These are phyloP conservation scores for Penicillium corylophilum DNA, from an alignment of 2,329 filamentous ascomycete species.

Conservation along the genomic window DNA sequence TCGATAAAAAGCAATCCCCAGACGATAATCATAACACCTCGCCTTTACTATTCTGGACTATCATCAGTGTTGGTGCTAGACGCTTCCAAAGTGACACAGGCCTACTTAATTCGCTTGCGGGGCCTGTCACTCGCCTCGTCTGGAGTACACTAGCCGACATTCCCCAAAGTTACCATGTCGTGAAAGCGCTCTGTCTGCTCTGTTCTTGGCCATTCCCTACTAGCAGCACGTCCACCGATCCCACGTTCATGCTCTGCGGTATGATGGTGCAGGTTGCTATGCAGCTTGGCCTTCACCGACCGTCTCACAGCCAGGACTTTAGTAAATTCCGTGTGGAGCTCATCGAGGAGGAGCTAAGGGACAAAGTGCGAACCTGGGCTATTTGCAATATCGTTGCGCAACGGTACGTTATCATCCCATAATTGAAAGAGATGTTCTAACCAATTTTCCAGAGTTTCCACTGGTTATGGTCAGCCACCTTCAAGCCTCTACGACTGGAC, in stretches of 20 bases:
- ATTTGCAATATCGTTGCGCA: slow-evolving; percentile 68
- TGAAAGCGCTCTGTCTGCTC: slow-evolving; percentile 62
- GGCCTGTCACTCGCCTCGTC: slow-evolving; percentile 57
- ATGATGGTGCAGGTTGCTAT: slow-evolving; percentile 69
- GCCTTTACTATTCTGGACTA: slow-evolving; percentile 68
- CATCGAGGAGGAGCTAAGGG: slow-evolving; percentile 61
- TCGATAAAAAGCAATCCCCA: slow-evolving; percentile 55
- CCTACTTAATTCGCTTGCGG: slow-evolving; percentile 53
- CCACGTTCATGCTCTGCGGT: slow-evolving; percentile 65
- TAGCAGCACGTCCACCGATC: slow-evolving; percentile 62
- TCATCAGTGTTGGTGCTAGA: slow-evolving; percentile 62
- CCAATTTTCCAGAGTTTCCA: slow-evolving; percentile 55
- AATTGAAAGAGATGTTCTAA: neutral
- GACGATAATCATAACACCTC: slow-evolving; percentile 60
- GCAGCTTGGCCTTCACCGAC: slow-evolving; percentile 64
- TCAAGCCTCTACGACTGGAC: slow-evolving; percentile 62
- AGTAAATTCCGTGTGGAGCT: slow-evolving; percentile 54
- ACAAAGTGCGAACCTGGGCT: slow-evolving; percentile 66
- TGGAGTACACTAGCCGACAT: slow-evolving; percentile 63
- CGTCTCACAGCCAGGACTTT: slow-evolving; percentile 61
- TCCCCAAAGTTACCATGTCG: slow-evolving; percentile 63
- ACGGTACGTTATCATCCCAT: slow-evolving; percentile 46
- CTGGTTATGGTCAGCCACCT: slow-evolving; percentile 67
- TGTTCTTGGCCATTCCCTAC: slow-evolving; percentile 66
- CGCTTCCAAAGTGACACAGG: slow-evolving; percentile 56